Percentiles rank a stretch among this genome's conserved stretches.
Conservation (phyloP, 352 stramenopile genomes). For the Peronospora belbahrii region DNA sequence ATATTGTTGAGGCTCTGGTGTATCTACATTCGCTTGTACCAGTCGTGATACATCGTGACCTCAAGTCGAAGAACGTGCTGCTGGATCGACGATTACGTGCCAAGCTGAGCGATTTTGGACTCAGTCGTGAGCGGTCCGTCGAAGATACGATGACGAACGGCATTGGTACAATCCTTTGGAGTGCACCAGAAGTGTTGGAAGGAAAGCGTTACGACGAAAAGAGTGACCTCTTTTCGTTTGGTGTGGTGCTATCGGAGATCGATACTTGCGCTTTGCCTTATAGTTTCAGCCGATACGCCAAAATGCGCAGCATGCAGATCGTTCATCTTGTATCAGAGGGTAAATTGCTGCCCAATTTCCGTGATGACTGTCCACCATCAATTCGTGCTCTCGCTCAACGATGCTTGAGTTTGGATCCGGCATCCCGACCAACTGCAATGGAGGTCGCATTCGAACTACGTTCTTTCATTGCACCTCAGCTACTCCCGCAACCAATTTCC, state of each 20-base stretch:
- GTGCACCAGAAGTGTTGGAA: constrained; percentile 57
- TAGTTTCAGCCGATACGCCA: constrained; percentile 49
- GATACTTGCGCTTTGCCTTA: constrained; percentile 70
- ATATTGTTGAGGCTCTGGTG: constrained; percentile 62
- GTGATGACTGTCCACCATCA: constrained; percentile 45
- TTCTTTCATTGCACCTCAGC: constrained; percentile 37
- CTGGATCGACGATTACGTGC: constrained; percentile 50
- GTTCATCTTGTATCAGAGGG: constrained; percentile 74
- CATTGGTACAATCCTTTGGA: constrained; percentile 71
- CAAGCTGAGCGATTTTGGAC: constrained; percentile 69
- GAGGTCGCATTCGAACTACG: constrained; percentile 60
- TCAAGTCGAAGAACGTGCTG: constrained; percentile 73
- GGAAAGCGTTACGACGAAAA: constrained; percentile 73
- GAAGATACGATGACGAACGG: constrained; percentile 76
- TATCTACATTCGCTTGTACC: constrained; percentile 65
- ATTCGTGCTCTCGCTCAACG: constrained; percentile 48
- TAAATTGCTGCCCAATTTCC: constrained; percentile 66
- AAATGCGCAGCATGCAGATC: constrained; percentile 79
- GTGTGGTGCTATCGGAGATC: constrained; percentile 68
- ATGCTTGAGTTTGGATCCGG: constrained; percentile 57
- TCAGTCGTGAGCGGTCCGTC: constrained; percentile 53
- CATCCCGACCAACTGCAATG: constrained; percentile 55
- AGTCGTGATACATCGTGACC: constrained; percentile 59
- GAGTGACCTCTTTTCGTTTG: constrained; percentile 71
- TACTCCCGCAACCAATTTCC: constrained; percentile 24